Percentiles rank a stretch among this genome's conserved stretches.
Conservation (phyloP, 768 basidiomycete species). For the Leccinum olivaceopallidum region DNA sequence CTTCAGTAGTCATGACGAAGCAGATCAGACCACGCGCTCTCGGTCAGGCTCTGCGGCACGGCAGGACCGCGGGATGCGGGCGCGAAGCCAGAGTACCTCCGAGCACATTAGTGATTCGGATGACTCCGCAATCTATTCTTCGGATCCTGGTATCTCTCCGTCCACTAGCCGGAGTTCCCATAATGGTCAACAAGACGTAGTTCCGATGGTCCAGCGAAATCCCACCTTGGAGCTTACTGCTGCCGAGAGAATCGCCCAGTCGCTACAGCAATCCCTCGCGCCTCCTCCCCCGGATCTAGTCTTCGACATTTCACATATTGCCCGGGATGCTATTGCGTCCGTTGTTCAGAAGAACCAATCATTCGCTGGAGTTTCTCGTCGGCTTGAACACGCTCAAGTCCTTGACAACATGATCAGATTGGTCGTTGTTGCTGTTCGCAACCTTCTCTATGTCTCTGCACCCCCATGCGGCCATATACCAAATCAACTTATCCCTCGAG, state of each 20-base stretch:
- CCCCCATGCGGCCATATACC: constrained; percentile 63
- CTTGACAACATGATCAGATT: constrained; percentile 64
- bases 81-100: constrained; percentile 32
- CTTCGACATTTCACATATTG: constrained; percentile 59
- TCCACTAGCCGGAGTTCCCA: constrained; percentile 34
- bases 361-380: constrained; percentile 42
- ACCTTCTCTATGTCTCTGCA: constrained; percentile 70
- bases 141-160: constrained; percentile 34
- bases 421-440: constrained; percentile 72
- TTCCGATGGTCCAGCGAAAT: constrained; percentile 18
- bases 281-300: constrained; percentile 59
- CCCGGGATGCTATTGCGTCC: constrained; percentile 59
- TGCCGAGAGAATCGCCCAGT: constrained; percentile 66
- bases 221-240: constrained; percentile 52
- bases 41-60: constrained; percentile 39
- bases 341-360: constrained; percentile 61
- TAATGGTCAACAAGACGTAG: constrained; percentile 24
- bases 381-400: constrained; percentile 52
- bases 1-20: constrained; percentile 23
- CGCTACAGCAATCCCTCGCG: constrained; percentile 58
- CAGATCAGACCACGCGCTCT: constrained; percentile 25
- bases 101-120: constrained; percentile 73
- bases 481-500: constrained; percentile 50
- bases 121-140: constrained; percentile 58
- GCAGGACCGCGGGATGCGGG: constrained; percentile 25